Evolutionary conservation across 208 protist genomes (phyloP), one percentile per base, ranked within the genome.

Genomic region (Acanthamoeba divionensis): DNA sequence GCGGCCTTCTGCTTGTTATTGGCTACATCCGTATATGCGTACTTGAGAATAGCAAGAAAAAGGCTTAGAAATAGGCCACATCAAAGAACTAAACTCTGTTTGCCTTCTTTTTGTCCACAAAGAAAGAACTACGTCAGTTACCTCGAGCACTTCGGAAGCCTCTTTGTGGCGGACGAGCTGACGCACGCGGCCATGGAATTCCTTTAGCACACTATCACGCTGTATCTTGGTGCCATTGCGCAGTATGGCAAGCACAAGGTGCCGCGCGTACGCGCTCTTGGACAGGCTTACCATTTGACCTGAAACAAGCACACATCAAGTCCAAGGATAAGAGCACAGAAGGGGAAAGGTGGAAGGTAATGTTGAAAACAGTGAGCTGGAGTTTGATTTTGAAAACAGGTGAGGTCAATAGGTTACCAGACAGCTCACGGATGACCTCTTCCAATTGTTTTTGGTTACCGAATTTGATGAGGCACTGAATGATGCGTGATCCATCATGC

Each of bases 401-500:
- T 18, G 15, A 1, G 63, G 10, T 13, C 63, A 2, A 41, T 24
- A 13, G 63, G 5, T 29, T 33, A 77, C 67, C 67, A 12, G 48
- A 33, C 2, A 85, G 75, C 75, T 85, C 75, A 10, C 7, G 21
- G 52, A 85, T 31, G 12, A 85, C 75, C n/a, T 55, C 52, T 1
- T 7, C 15, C 24, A 47, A 54, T 15, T 85, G 44, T 18, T 85
- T 54, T 15, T 21, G 36, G 26, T 85, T 36, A 18, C 75, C 75
- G 21, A 63, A 85, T 54, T 85, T 55, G 48, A 85, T 65, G 24
- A 85, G 75, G 29, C 18, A 21, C 29, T 85, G 75, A 26, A 85
- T 63, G 18, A 85, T 54, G 15, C 75, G 41, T 18, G 75, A 85
- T 31, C 75, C 75, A 21, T 85, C 75, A 38, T 85, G 75, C 75